Evolutionary conservation across 352 stramenopile species (phyloP).

Genomic region (Phytophthora meadii): DNA sequence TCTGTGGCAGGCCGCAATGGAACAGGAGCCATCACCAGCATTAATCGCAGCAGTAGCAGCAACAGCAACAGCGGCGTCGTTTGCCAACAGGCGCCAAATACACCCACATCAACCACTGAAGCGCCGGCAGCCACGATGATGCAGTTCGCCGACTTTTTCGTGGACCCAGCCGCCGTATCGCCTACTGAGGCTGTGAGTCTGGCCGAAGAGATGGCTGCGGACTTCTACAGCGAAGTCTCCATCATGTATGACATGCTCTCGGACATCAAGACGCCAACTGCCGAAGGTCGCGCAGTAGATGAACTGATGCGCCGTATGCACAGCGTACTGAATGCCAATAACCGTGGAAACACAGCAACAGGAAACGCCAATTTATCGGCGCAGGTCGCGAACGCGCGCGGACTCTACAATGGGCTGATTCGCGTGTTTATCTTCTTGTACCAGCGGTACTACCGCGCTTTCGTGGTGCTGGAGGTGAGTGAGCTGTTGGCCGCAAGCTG

Average conservation of each 20-base stretch:
- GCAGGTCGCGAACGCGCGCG: slow-evolving; percentile 49
- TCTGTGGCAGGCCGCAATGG: slow-evolving; percentile 1
- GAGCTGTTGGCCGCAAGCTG: slow-evolving; percentile 63
- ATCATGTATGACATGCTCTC: slow-evolving; percentile 79
- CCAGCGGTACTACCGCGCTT: slow-evolving; percentile 59
- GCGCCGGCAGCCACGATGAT: slow-evolving; percentile 18
- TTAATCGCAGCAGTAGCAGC: slow-evolving; percentile 10
- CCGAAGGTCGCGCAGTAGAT: slow-evolving; percentile 58
- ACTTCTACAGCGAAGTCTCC: slow-evolving; percentile 69
- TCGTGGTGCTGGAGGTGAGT: slow-evolving; percentile 64
- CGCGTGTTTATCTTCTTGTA: slow-evolving; percentile 76
- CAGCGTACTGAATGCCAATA: slow-evolving; percentile 26
- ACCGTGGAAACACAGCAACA: neutral
- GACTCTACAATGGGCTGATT: slow-evolving; percentile 67
- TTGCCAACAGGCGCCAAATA: slow-evolving; percentile 13
- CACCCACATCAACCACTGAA: slow-evolving; percentile 24
- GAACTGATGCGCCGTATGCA: slow-evolving; percentile 64
- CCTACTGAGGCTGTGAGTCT: slow-evolving; percentile 51
- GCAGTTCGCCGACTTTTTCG: slow-evolving; percentile 47
- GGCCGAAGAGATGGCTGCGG: slow-evolving; percentile 62
- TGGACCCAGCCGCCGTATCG: slow-evolving; percentile 52
- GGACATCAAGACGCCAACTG: slow-evolving; percentile 55
- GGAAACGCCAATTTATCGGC: slow-evolving; percentile 6
- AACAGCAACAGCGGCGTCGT: slow-evolving; percentile 4
- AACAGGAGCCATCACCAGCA: slow-evolving; percentile 7